Evolutionary conservation across 257 asterid species (phyloP), one percentile per base, ranked within the genome.

Genomic region (Linderniella brevidens): DNA sequence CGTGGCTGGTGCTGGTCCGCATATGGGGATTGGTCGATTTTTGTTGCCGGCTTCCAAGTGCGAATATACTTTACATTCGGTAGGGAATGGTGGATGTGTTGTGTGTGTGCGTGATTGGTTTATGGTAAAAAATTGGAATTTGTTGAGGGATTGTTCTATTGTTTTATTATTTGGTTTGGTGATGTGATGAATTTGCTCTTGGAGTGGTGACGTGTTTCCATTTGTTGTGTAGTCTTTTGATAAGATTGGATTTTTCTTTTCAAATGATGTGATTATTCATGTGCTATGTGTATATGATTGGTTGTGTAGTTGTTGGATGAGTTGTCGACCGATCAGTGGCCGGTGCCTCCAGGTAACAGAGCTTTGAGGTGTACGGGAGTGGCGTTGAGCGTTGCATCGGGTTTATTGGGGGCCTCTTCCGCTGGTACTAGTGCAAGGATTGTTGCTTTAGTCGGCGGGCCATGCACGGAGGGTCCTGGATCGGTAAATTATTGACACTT

Each of bases 391-490:
- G 93, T 90, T 41, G 96, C 98, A 29, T 76, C 92, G 11, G 92
- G 98, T 16, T 65, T 90, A 60, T 78, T 90, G 32, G 87, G 93
- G 15, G 96, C 94, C 55, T 81, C 92, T 36, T 58, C 68, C 51
- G 76, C 92, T 17, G 93, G 88, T 53, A 73, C 92, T 49, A 83
- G 92, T 66, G 94, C 92, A 47, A 68, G 98, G 64, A 85, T 90
- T 64, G 52, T 90, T 47, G 79, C 92, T 50, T 73, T 90, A 59
- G 94, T 90, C 11, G 98, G 98, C 37, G 98, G 98, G 59, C 98
- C 98, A 37, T 85, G 98, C 61, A 90, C 98, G 0, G 96, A 84
- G 74, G 98, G 98, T 44, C 95, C 98, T 35, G 98, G 98, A 63
- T 74, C 77, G 87, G 98, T 90, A 80, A 77, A 65, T 54, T 60